Percentiles rank a stretch among this genome's conserved stretches.
These are phyloP conservation scores for Trypanosoma mega DNA, from an alignment of 208 protist genomes.

Conservation along the genomic window DNA sequence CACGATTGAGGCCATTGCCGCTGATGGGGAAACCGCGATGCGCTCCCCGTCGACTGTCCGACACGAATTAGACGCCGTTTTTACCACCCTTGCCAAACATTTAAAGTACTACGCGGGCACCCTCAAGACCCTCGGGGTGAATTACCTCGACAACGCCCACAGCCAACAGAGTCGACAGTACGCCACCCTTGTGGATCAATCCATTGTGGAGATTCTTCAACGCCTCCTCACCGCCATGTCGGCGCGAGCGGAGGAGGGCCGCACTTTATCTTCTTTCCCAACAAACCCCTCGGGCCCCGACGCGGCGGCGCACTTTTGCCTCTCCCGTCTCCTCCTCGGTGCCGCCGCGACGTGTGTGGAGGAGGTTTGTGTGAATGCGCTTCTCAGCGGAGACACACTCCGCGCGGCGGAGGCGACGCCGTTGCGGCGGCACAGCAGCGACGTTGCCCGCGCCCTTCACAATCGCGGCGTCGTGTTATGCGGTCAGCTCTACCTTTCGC, in stretches of 20 bases:
- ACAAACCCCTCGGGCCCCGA: not conserved
- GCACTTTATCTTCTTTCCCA: not conserved
- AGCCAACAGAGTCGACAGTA: conserved; percentile 39
- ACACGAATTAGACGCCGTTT: conserved; percentile 26
- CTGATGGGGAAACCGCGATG: conserved; percentile 26
- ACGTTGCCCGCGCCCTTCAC: conserved; percentile 33
- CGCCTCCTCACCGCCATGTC: conserved; percentile 9
- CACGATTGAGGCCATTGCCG: conserved; percentile 35
- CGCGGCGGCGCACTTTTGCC: not conserved
- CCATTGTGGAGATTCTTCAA: conserved; percentile 31
- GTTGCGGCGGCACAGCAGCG: conserved; percentile 27
- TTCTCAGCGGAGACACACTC: not conserved
- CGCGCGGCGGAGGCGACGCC: conserved; percentile 19
- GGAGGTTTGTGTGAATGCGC: not conserved
- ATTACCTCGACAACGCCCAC: conserved; percentile 59
- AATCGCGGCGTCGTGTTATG: conserved; percentile 56
- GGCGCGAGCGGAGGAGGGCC: conserved; percentile 11
- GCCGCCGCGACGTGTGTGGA: not conserved
- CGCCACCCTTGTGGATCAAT: conserved; percentile 38
- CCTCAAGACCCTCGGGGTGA: conserved; percentile 59
- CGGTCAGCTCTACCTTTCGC: conserved; percentile 47
- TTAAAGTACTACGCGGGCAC: conserved; percentile 55
- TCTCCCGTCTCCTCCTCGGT: not conserved
- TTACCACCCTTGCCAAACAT: conserved; percentile 39
- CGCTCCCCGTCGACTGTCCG: conserved; percentile 11